Conservation (phyloP, 257 asterid species). For the Ocimum tenuiflorum region DNA sequence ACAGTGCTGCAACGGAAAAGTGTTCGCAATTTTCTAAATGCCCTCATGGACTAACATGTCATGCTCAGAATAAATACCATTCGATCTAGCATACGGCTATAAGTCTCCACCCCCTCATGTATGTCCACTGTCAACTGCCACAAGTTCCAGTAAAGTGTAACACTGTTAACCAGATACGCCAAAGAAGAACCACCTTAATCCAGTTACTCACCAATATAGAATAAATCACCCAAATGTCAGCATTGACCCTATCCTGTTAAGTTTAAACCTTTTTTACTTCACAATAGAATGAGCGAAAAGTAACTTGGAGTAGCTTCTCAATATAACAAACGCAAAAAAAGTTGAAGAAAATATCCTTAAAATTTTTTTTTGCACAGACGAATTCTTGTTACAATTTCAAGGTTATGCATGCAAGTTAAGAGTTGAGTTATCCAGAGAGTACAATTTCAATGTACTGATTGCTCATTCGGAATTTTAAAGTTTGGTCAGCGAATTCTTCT, state of each 20-base stretch:
- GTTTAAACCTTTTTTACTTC: not conserved
- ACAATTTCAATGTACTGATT: not conserved
- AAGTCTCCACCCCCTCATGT: slow-evolving; percentile 92
- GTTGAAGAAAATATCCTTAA: not conserved
- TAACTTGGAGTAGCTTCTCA: not conserved
- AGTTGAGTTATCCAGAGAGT: not conserved
- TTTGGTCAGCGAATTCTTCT: not conserved
- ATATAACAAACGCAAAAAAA: not conserved
- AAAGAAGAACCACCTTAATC: not conserved
- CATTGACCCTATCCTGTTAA: not conserved
- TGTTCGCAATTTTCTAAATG: not conserved
- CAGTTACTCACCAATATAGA: not conserved
- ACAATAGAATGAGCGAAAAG: not conserved
- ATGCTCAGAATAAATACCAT: slow-evolving; percentile 44
- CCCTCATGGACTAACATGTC: slow-evolving; percentile 20
- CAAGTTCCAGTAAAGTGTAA: slow-evolving; percentile 1
- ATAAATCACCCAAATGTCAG: not conserved
- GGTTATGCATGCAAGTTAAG: not conserved
- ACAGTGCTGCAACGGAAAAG: not conserved
- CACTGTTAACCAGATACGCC: not conserved
- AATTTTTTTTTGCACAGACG: not conserved
- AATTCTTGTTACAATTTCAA: not conserved
- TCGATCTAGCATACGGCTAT: slow-evolving; percentile 70
- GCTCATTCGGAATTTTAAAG: not conserved
- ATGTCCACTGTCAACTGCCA: slow-evolving; percentile 86